Percentiles rank a stretch among this genome's conserved stretches.
These are phyloP conservation scores for Corynascus novoguineensis DNA, from an alignment of 495 filamentous ascomycete genomes.

Conservation along the genomic window DNA sequence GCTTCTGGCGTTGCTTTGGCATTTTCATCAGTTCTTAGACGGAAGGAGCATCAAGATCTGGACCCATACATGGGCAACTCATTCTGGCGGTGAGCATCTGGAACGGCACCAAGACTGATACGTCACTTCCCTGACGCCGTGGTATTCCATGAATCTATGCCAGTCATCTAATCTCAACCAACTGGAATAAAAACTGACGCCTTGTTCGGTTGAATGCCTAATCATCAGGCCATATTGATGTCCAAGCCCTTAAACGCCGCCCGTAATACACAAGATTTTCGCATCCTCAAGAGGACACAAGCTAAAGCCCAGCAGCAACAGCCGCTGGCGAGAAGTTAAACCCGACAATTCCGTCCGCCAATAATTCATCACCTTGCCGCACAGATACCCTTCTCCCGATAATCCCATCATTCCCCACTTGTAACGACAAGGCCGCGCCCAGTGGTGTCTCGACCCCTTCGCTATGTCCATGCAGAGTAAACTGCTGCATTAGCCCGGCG, in stretches of 20 bases:
- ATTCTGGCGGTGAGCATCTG: no score
- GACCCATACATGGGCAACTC: no score
- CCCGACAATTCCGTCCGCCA: constrained; percentile 45
- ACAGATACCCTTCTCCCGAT: constrained; percentile 45
- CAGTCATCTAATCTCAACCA: no score
- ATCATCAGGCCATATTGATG: no score
- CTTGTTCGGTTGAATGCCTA: no score
- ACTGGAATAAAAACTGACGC: no score
- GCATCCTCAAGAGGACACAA: not conserved
- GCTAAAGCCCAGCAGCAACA: not conserved
- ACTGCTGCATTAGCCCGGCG: constrained; percentile 33
- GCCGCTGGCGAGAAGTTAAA: constrained; percentile 31
- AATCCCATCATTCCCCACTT: constrained; percentile 41
- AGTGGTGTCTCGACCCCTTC: constrained; percentile 30
- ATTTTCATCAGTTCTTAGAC: not conserved
- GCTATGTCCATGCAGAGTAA: constrained; percentile 18
- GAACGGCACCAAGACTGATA: no score
- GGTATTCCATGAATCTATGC: no score
- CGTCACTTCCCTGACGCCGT: no score
- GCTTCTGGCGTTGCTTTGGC: not conserved
- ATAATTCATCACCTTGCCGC: constrained; percentile 22
- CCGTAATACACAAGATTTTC: not conserved
- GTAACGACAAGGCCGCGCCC: constrained; percentile 31
- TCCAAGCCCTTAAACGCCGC: not conserved
- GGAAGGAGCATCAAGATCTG: no score